phyloP scores from a whole-genome alignment of 768 basidiomycete species.

The Boletus sp. region DNA sequence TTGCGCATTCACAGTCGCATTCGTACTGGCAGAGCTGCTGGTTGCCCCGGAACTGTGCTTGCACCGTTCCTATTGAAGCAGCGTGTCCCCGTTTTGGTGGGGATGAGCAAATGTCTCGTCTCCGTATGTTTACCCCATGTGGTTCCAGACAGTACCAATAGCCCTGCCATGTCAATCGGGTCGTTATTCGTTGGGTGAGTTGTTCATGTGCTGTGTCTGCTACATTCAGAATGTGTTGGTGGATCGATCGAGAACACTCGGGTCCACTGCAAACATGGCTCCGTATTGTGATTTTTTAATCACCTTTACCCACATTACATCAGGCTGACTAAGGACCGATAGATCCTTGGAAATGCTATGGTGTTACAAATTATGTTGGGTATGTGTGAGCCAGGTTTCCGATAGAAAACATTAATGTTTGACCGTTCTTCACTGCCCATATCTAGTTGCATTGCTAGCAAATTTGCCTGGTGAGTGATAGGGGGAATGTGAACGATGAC shows the following conservation, averaged over 20 bases:
- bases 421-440: constrained; percentile 2
- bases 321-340: constrained; percentile 4
- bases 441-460: constrained; percentile 53
- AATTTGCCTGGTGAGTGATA: constrained; percentile 46
- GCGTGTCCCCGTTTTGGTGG: constrained; percentile 69
- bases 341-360: constrained; percentile 69
- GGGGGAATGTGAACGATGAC: background rate
- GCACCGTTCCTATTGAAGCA: constrained; percentile 64
- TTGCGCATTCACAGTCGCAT: constrained; percentile 45
- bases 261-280: constrained; percentile 44
- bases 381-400: constrained; percentile 28
- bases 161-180: constrained; percentile 45
- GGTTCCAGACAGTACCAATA: constrained; percentile 78
- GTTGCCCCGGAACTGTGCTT: constrained; percentile 66
- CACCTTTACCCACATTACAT: background rate
- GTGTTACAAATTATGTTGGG: constrained; percentile 61
- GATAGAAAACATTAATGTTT: constrained; percentile 1
- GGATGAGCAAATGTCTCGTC: constrained; percentile 72
- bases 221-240: background rate
- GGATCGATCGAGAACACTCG: constrained; percentile 38
- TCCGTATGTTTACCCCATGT: constrained; percentile 78
- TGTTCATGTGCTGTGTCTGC: background rate
- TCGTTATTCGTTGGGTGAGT: constrained; percentile 51
- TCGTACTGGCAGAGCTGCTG: constrained; percentile 60
- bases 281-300: constrained; percentile 40